Evolutionary conservation across 2,329 filamentous ascomycete species (phyloP), one percentile per base, ranked within the genome.

Genomic region (Aquanectria penicillioides): DNA sequence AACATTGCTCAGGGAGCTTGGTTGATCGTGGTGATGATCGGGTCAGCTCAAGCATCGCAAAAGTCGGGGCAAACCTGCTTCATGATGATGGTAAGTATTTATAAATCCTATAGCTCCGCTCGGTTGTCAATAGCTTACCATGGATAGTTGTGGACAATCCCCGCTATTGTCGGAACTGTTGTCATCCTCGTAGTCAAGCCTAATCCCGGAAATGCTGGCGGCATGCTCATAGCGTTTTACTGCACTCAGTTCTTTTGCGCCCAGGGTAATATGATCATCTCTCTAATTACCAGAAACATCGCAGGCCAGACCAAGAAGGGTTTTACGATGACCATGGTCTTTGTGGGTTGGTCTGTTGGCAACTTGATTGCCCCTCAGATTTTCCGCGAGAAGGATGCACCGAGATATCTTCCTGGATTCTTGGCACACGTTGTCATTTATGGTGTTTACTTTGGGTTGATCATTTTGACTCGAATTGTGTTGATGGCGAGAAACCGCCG

Each of bases 291-390:
- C 5, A 68, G 75, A 6, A 80, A 81, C 57, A 74, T 77, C 26
- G 75, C 74, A 3, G 79, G 79, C 0, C 75, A 78, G 44, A 80
- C 78, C 0, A 81, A 81, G 65, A 80, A 80, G 60, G 75, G 75
- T 53, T 77, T 74, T 0, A 73, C 77, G 11, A 75, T 77, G 1
- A 72, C 76, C 1, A 70, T 79, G 57, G 72, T 75, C 20, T 80
- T 80, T 53, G 63, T 80, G 6, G 75, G 70, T 11, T 80, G 78
- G 63, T 77, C 77, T 25, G 70, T 73, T 8, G 78, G 78, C 2
- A 81, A 81, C 29, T 75, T 80, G 47, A 71, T 75, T 5, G 78
- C 77, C 0, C 78, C 78, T 9, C 74, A 78, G 33, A 71, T 78
- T 25, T 80, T 59, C 17, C 49, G 25, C 3, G 49, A 54, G 17